These are phyloP conservation scores for Stellera chamaejasme DNA, from an alignment of 345 rosid genomes.

Conservation along the genomic window DNA sequence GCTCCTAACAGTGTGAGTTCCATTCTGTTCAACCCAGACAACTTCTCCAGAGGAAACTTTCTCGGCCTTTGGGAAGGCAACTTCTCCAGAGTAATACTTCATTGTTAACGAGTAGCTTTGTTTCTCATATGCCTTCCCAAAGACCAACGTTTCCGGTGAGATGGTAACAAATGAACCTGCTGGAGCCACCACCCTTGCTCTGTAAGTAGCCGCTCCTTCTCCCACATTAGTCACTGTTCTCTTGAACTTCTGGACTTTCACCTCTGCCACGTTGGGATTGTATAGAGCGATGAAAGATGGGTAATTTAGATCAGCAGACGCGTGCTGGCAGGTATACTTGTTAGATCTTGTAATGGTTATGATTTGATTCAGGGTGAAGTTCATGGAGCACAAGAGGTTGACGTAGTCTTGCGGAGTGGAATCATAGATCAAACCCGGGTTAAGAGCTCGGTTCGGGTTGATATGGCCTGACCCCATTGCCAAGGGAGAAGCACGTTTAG, in stretches of 20 bases:
- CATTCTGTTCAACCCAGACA: conserved; percentile 30
- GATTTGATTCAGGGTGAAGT: conserved; percentile 30
- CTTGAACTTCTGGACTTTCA: conserved; percentile 4
- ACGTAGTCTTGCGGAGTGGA: conserved; percentile 34
- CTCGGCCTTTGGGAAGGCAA: too few species aligned
- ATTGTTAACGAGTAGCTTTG: conserved; percentile 18
- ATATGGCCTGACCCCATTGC: conserved; percentile 37
- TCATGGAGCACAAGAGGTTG: conserved; percentile 28
- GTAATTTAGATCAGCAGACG: conserved; percentile 33
- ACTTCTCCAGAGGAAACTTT: conserved; percentile 25
- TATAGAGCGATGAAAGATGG: conserved; percentile 34
- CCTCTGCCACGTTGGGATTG: conserved; percentile 8
- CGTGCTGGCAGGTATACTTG: conserved; percentile 19
- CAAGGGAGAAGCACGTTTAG: conserved; percentile 25
- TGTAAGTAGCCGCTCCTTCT: conserved; percentile 22
- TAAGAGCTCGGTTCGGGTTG: conserved; percentile 33
- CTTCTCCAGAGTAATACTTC: too few species aligned
- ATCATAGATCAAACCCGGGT: conserved; percentile 42
- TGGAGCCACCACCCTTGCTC: conserved; percentile 16
- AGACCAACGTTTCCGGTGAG: conserved; percentile 20
- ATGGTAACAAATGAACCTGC: conserved; percentile 15
- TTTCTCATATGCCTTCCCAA: conserved; percentile 17
- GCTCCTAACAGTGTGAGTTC: conserved; percentile 25
- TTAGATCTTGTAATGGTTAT: conserved; percentile 29
- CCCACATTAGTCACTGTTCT: conserved; percentile 36